Evolutionary conservation across 106 monocot species (phyloP).

Genomic region (Platanthera zijinensis): DNA sequence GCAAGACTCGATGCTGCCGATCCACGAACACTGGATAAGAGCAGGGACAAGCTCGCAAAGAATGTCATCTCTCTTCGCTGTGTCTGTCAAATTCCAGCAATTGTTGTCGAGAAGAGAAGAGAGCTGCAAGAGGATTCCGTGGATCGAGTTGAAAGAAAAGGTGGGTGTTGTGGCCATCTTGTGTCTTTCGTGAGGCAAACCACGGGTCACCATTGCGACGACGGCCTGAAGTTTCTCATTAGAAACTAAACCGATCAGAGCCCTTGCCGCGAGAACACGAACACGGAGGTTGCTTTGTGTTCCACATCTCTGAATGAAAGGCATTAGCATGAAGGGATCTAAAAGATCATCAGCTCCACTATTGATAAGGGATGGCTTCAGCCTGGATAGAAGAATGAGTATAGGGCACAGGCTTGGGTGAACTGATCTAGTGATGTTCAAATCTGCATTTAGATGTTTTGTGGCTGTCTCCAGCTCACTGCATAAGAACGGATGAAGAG

Average conservation of each 20-base stretch:
- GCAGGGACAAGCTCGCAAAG: conserved; percentile 34
- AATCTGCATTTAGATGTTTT: conserved; percentile 35
- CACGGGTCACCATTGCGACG: conserved; percentile 25
- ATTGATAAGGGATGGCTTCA: conserved; percentile 82
- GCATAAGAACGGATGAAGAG: conserved; percentile 76
- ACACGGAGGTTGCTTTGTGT: conserved; percentile 81
- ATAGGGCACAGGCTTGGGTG: conserved; percentile 97
- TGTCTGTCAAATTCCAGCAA: conserved; percentile 56
- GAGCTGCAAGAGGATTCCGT: conserved; percentile 78
- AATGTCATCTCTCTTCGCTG: conserved; percentile 55
- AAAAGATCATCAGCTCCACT: conserved; percentile 49
- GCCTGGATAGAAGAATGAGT: conserved; percentile 82
- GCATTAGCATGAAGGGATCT: conserved; percentile 75
- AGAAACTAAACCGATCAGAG: conserved; percentile 84
- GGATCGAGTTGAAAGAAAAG: conserved; percentile 70
- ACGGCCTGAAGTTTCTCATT: conserved; percentile 71
- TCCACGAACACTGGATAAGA: conserved; percentile 61
- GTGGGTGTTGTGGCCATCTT: background rate
- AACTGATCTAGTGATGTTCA: conserved; percentile 64
- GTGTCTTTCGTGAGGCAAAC: conserved; percentile 37
- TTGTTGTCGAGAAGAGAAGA: conserved; percentile 71
- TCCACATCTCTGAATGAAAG: conserved; percentile 75
- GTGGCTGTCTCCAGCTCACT: conserved; percentile 73
- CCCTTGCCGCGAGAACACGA: conserved; percentile 82
- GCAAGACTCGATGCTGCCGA: conserved; percentile 51